Evolutionary conservation across 2,329 filamentous ascomycete genomes (phyloP).

Genomic region (Scedosporium apiospermum): DNA sequence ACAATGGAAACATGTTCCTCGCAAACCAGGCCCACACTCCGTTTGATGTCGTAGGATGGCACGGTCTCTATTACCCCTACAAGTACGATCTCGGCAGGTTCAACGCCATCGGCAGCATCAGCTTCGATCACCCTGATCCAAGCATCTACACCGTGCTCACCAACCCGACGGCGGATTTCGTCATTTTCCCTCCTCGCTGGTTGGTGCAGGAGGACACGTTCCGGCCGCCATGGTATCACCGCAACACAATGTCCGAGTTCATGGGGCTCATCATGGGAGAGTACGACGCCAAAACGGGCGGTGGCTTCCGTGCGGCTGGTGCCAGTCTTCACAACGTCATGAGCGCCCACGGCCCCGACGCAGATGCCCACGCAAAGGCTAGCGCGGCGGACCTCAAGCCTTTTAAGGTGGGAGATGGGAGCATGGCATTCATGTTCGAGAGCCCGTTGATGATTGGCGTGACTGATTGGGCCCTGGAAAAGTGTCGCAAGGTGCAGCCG

Average conservation of each 20-base stretch:
- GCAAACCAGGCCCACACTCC: conserved; percentile 60
- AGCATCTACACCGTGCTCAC: conserved; percentile 67
- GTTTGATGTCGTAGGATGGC: conserved; percentile 73
- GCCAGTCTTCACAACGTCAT: conserved; percentile 60
- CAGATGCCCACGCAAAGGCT: conserved; percentile 44
- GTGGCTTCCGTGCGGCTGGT: conserved; percentile 49
- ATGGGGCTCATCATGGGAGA: conserved; percentile 49
- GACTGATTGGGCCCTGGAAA: conserved; percentile 56
- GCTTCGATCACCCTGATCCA: conserved; percentile 69
- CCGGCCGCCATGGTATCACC: conserved; percentile 63
- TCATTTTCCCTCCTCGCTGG: conserved; percentile 65
- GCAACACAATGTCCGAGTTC: conserved; percentile 58
- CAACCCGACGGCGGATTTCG: conserved; percentile 60
- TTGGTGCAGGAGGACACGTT: conserved; percentile 61
- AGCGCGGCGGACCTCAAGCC: conserved; percentile 44
- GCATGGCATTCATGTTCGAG: conserved; percentile 62
- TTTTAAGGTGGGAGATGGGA: conserved; percentile 47
- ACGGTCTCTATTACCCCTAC: conserved; percentile 70
- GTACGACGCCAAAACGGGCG: conserved; percentile 53
- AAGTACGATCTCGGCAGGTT: conserved; percentile 76
- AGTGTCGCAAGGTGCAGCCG: conserved; percentile 50
- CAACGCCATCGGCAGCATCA: conserved; percentile 63
- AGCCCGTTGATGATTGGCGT: conserved; percentile 59
- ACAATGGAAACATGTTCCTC: conserved; percentile 56
- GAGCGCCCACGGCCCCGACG: conserved; percentile 56